Evolutionary conservation across 768 basidiomycete species (phyloP), one percentile per base, ranked within the genome.

Genomic region (Lactarius pseudohatsudake): DNA sequence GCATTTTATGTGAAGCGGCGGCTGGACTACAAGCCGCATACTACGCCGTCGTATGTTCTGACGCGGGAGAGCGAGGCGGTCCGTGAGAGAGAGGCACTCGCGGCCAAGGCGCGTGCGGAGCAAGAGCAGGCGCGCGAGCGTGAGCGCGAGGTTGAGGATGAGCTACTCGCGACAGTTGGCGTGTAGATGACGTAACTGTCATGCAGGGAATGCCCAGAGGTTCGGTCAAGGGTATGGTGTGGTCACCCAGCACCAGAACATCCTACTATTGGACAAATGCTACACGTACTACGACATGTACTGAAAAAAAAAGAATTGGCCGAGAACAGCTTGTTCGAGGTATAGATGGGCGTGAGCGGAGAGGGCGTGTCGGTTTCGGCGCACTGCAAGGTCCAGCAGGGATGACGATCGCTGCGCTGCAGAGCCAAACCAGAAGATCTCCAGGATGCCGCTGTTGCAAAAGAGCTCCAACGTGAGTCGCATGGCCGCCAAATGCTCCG

Each of bases 1-100:
- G 92, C 93, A 69, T 95, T 96, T 79, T 97, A 96, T 74, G 92
- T 94, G 67, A 96, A 96, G 76, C 86, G 91, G 13, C 86, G 92
- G 68, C 80, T 96, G 56, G 91, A 95, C 69, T 96, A 95, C 77
- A 89, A 87, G 74, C 86, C 89, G 11, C 40, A 65, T 15, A 68
- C 26, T 4, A 68, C 56, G 54, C 69, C 67, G 16, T 58, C 69
- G 10, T 70, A 69, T 15, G 59, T 69, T 4, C 67, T 70, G 16
- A 45, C 61, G 28, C 45, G 67, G 32, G 68, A 70, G 59, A 59
- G n/a, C n/a, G 69, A 65, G 61, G 64, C 64, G 5, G 67, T 65
- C 26, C 67, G 69, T 20, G 69, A 70, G 61, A 58, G 68, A 20
- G 63, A 64, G 53, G 59, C 55, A 5, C 10, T 61, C 16, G 59